These are phyloP conservation scores for Paramecium sonneborni DNA, from an alignment of 73 alveolate species.

Conservation along the genomic window DNA sequence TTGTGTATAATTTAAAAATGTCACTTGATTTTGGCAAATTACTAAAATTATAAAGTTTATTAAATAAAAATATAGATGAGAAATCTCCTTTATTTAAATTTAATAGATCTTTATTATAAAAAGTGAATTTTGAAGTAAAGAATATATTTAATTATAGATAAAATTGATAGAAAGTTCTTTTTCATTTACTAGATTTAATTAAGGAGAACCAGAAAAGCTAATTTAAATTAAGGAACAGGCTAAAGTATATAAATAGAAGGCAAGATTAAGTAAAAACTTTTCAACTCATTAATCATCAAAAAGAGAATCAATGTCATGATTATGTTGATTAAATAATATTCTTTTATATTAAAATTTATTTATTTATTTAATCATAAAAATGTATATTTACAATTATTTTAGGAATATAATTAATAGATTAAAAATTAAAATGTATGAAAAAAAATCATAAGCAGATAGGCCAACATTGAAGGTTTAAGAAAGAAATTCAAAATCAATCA, in stretches of 20 bases:
- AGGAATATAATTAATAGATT: background rate
- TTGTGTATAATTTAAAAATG: background rate
- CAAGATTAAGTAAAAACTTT: background rate
- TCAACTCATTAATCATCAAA: background rate
- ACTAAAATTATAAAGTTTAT: background rate
- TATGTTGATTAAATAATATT: background rate
- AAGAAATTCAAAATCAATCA: background rate
- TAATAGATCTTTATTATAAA: background rate
- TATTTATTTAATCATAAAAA: too few species aligned
- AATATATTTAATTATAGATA: background rate
- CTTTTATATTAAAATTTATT: background rate
- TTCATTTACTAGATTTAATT: background rate
- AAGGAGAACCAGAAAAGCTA: constrained; percentile 20
- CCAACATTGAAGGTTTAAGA: background rate
- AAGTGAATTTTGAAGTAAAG: background rate
- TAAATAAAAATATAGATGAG: background rate
- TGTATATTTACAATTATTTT: background rate
- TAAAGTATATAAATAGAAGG: background rate
- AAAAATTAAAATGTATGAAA: background rate
- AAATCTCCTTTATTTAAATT: background rate
- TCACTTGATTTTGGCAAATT: constrained; percentile 11
- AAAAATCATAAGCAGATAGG: background rate
- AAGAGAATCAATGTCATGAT: background rate
- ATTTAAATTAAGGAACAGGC: background rate
- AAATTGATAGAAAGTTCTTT: background rate